Conservation (phyloP, 495 filamentous ascomycete species). For the Peziza echinospora region DNA sequence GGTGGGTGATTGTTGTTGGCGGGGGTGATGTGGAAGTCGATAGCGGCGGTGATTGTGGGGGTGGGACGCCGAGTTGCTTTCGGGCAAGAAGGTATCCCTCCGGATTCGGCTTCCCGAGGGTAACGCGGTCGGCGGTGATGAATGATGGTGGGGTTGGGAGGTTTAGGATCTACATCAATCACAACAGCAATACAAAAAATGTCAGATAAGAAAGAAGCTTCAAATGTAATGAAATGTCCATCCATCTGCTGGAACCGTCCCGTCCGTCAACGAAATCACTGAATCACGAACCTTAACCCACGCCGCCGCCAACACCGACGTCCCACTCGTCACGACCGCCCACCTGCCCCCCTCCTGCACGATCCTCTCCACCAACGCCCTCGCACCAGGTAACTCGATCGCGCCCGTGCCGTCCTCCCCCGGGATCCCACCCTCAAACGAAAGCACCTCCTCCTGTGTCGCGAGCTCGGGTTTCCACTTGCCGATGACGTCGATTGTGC, state of each 20-base stretch:
- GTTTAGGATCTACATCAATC: slow-evolving; percentile 26
- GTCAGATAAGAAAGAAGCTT: no score
- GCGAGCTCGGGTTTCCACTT: slow-evolving; percentile 26
- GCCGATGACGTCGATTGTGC: slow-evolving; percentile 47
- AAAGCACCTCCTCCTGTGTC: slow-evolving; percentile 50
- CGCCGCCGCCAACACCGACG: slow-evolving; percentile 54
- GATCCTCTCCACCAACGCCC: slow-evolving; percentile 35
- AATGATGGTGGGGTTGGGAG: slow-evolving; percentile 53
- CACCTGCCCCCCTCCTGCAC: slow-evolving; percentile 41
- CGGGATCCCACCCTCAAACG: neutral
- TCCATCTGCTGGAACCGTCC: no score
- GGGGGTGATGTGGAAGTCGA: no score
- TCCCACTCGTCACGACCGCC: slow-evolving; percentile 88
- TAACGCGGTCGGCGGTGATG: slow-evolving; percentile 70
- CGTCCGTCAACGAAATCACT: no score
- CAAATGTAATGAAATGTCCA: no score
- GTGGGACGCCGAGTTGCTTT: slow-evolving; percentile 35
- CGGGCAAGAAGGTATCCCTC: slow-evolving; percentile 59
- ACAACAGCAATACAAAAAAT: neutral
- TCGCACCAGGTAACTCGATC: slow-evolving; percentile 14
- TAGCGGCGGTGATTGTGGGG: no score
- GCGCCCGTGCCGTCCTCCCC: neutral
- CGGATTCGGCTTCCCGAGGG: slow-evolving; percentile 71
- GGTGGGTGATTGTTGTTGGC: no score
- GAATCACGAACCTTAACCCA: slow-evolving; percentile 69